Conservation (phyloP, 1,284 basidiomycete species). For the Xerocomus minutiporus region DNA sequence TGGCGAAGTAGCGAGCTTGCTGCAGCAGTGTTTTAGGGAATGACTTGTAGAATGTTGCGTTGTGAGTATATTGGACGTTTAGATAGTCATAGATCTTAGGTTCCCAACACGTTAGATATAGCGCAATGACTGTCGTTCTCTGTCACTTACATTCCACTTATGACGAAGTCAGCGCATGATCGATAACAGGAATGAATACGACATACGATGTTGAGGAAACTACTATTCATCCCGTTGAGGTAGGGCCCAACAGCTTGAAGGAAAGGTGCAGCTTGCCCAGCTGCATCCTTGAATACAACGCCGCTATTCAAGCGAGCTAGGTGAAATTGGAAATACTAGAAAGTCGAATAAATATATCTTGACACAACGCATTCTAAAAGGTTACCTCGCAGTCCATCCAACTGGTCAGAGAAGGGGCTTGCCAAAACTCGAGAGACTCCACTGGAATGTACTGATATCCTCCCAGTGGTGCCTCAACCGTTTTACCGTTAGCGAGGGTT, state of each 20-base stretch:
- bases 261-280: slow-evolving; percentile 36
- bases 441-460: slow-evolving; percentile 47
- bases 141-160: slow-evolving; percentile 32
- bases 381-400: slow-evolving; percentile 32
- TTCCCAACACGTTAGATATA: slow-evolving; percentile 4
- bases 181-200: background rate
- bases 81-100: slow-evolving; percentile 46
- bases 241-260: slow-evolving; percentile 38
- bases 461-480: slow-evolving; percentile 43
- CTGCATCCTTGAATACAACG: slow-evolving; percentile 33
- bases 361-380: background rate
- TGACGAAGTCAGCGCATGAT: slow-evolving; percentile 10
- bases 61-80: slow-evolving; percentile 52
- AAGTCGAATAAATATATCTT: background rate
- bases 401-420: slow-evolving; percentile 29
- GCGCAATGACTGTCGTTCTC: background rate
- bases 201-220: slow-evolving; percentile 42
- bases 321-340: slow-evolving; percentile 29
- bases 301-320: slow-evolving; percentile 29
- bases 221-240: slow-evolving; percentile 38
- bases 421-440: slow-evolving; percentile 28
- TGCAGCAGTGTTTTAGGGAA: slow-evolving; percentile 33
- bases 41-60: slow-evolving; percentile 36
- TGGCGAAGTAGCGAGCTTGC: slow-evolving; percentile 43
- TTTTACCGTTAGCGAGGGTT: slow-evolving; percentile 46